These are phyloP conservation scores for Lithohypha guttulata DNA, from an alignment of 2,329 filamentous ascomycete species.

Conservation along the genomic window DNA sequence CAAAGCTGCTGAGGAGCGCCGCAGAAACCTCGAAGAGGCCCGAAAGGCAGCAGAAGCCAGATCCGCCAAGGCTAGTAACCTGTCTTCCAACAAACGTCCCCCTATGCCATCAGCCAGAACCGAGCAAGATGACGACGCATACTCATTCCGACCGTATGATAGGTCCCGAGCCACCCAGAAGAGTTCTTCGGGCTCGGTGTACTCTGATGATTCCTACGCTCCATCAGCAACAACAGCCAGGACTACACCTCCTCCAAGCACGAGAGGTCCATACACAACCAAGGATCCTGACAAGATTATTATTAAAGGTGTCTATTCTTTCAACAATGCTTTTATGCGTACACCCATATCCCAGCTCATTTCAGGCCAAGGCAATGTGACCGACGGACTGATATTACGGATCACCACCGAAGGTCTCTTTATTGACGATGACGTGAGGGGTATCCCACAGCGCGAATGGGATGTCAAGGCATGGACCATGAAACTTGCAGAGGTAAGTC, in stretches of 20 bases:
- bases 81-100: constrained; percentile 24
- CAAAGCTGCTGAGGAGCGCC: constrained; percentile 28
- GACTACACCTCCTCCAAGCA: constrained; percentile 72
- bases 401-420: constrained; percentile 93
- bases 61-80: constrained; percentile 24
- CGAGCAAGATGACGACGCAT: constrained; percentile 47
- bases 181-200: constrained; percentile 55
- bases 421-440: constrained; percentile 88
- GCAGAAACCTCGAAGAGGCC: constrained; percentile 24
- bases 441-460: constrained; percentile 93
- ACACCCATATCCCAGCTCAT: constrained; percentile 87
- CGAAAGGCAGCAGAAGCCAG: constrained; percentile 20
- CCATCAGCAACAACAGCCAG: constrained; percentile 72
- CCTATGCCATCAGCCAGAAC: constrained; percentile 30
- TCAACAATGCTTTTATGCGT: constrained; percentile 78
- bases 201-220: constrained; percentile 79
- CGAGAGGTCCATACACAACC: constrained; percentile 68
- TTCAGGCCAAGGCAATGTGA: constrained; percentile 72
- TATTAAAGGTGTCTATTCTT: constrained; percentile 83
- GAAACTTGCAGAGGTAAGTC: constrained; percentile 84
- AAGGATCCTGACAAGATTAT: constrained; percentile 93
- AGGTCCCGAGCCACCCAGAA: constrained; percentile 47
- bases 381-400: constrained; percentile 80
- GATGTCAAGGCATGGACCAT: constrained; percentile 97
- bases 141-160: constrained; percentile 71